Evolutionary conservation across 176 grass and related monocot genomes (phyloP), one percentile per base, ranked within the genome.

Genomic region (Melocanna baccifera): DNA sequence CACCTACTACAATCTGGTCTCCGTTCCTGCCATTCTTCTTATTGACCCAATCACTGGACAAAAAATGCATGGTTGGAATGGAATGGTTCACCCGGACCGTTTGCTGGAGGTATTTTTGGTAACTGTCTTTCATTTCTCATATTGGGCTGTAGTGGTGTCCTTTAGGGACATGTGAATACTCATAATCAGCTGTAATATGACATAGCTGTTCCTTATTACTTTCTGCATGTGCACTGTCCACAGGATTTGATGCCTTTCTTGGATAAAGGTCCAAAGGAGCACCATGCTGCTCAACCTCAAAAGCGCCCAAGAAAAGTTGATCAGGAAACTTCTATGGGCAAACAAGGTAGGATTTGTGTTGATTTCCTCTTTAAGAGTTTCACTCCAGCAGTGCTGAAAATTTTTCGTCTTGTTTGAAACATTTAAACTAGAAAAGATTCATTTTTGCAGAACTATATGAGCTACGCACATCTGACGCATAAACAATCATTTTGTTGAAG

Each of bases 231-330:
- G 29, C 29, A 62, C 36, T 40, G 14, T 87, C 62, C 72, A 16
- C 86, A 99, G 97, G 97, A 96, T 86, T 82, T 96, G 86, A 94
- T 99, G 81, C 90, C 93, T 61, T 96, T 92, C 84, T 71, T 99
- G 30, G 93, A 99, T 41, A 99, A 96, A 92, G 93, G 97, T 80
- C 93, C 93, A 28, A 99, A 94, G 78, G 97, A 96, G 69, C 78
- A 96, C 25, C 90, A 96, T 86, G 77, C 86, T 79, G 77, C 90
- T 73, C 91, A 94, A 83, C 93, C 93, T 79, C 97, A 94, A 39
- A 99, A 99, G 79, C 93, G 91, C 36, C 93, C 91, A 69, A 99
- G 97, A 81, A 89, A 97, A 83, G 66, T 94, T 88, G 84, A 89
- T 34, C 89, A 86, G 37, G 86, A 92, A 84, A 40, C 77, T 90